phyloP scores from a whole-genome alignment of 2,329 filamentous ascomycete genomes.

The Plenodomus biglobosus region DNA sequence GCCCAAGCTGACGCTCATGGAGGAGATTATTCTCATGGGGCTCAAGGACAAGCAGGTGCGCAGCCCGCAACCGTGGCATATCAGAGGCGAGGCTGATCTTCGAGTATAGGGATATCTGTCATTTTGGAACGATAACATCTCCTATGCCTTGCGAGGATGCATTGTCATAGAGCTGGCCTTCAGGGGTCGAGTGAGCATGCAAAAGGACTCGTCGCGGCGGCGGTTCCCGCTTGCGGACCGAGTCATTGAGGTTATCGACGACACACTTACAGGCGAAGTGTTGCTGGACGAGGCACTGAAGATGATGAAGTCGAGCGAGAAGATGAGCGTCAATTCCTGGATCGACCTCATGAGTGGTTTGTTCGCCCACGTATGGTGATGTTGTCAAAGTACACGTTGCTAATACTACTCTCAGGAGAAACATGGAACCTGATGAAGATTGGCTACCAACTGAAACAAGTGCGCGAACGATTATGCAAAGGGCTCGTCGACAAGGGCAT shows the following conservation, averaged over 20 bases:
- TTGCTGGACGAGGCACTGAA: constrained; percentile 96
- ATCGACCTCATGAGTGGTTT: constrained; percentile 98
- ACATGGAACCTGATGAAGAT: constrained; percentile 99
- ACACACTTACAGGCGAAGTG: constrained; percentile 94
- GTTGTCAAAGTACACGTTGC: constrained; percentile 8
- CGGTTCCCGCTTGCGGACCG: constrained; percentile 91
- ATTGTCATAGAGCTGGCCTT: constrained; percentile 98
- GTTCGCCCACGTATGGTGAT: constrained; percentile 23
- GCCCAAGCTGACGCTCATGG: constrained; percentile 98
- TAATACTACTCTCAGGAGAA: constrained; percentile 66
- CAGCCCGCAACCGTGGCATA: constrained; percentile 12
- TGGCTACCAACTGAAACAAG: constrained; percentile 98
- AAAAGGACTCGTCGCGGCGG: constrained; percentile 89
- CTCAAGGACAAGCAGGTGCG: constrained; percentile 97
- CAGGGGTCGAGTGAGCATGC: constrained; percentile 95
- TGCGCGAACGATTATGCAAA: constrained; percentile 94
- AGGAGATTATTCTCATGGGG: constrained; percentile 92
- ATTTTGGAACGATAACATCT: constrained; percentile 99
- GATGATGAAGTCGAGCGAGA: constrained; percentile 99
- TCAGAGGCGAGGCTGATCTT: constrained; percentile 20
- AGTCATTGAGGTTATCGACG: constrained; percentile 95
- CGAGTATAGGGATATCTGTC: constrained; percentile 82
- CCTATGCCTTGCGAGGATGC: constrained; percentile 93
- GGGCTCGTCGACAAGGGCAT: constrained; percentile 98
- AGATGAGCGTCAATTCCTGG: constrained; percentile 99